phyloP scores from a whole-genome alignment of 2,329 filamentous ascomycete species.

The Tolypocladium pustulatum region DNA sequence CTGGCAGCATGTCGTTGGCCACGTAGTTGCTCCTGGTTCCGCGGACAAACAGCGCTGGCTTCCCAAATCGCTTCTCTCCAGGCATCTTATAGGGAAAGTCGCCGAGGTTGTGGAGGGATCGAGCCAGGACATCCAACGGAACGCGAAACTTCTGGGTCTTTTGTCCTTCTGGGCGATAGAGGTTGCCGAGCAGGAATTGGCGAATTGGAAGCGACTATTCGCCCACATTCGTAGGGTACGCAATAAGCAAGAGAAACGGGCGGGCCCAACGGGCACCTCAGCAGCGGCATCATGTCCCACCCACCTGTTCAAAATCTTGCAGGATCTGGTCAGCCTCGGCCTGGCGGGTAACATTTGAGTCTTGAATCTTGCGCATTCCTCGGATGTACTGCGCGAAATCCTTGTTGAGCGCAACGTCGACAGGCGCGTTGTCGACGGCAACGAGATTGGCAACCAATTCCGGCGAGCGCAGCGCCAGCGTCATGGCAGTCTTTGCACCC shows the following conservation, averaged over 20 bases:
- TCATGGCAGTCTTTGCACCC: conserved; percentile 91
- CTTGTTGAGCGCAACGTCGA: conserved; percentile 64
- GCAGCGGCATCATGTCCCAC: not conserved
- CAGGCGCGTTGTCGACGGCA: conserved; percentile 83
- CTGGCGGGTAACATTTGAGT: conserved; percentile 54
- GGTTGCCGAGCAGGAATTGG: conserved; percentile 85
- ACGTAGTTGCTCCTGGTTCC: conserved; percentile 72
- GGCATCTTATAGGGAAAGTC: conserved; percentile 82
- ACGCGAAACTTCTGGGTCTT: conserved; percentile 64
- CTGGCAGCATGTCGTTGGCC: conserved; percentile 67
- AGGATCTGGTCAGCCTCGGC: conserved; percentile 75
- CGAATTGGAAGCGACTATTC: conserved; percentile 57
- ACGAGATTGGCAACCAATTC: conserved; percentile 60
- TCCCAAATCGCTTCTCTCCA: conserved; percentile 55
- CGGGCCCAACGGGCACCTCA: not conserved
- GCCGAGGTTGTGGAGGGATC: conserved; percentile 62
- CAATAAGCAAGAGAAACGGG: not conserved
- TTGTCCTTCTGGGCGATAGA: conserved; percentile 45
- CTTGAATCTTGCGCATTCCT: conserved; percentile 76
- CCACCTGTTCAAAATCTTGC: conserved; percentile 58
- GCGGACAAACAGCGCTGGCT: conserved; percentile 70
- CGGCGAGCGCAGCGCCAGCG: conserved; percentile 63
- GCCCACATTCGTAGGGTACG: not conserved
- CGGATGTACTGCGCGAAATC: conserved; percentile 73
- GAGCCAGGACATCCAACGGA: conserved; percentile 60